Evolutionary conservation across 495 filamentous ascomycete species (phyloP).

Genomic region (Aspergillus carlsbadensis): DNA sequence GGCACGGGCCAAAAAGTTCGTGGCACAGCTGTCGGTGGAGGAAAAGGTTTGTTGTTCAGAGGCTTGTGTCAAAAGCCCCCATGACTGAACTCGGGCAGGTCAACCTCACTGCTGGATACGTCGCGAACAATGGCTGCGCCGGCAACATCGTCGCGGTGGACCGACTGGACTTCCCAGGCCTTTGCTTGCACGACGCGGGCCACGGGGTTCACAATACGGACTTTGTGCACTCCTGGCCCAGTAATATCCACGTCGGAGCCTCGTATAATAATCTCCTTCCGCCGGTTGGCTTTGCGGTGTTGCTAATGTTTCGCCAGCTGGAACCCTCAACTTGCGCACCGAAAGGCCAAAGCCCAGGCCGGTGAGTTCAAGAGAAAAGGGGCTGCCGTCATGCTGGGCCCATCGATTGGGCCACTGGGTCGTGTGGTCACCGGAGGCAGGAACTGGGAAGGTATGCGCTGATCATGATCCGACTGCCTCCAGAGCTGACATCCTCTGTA

Average conservation of each 20-base stretch:
- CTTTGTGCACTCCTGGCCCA: constrained; percentile 56
- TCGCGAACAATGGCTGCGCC: constrained; percentile 60
- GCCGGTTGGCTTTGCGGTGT: constrained; percentile 6
- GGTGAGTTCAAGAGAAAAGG: constrained; percentile 58
- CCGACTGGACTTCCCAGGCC: constrained; percentile 56
- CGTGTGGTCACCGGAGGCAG: constrained; percentile 74
- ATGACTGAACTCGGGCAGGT: too few species aligned
- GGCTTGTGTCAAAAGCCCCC: too few species aligned
- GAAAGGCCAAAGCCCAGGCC: constrained; percentile 52
- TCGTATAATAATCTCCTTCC: constrained; percentile 13
- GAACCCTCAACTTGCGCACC: constrained; percentile 52
- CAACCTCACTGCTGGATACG: constrained; percentile 47
- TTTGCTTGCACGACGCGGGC: constrained; percentile 64
- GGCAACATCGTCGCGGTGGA: constrained; percentile 52
- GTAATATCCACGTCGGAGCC: constrained; percentile 55
- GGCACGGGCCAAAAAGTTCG: constrained; percentile 50
- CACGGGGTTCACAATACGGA: constrained; percentile 55
- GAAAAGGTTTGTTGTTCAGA: too few species aligned
- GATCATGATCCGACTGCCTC: too few species aligned
- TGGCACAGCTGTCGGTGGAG: constrained; percentile 55
- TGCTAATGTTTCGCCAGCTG: constrained; percentile 37
- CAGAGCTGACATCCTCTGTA: too few species aligned
- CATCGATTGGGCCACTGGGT: constrained; percentile 71
- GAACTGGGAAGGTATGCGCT: constrained; percentile 88
- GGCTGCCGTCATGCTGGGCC: constrained; percentile 56